A percentile compares a stretch with the other conserved stretches of the same genome.
Conservation (phyloP, 2,329 filamentous ascomycete species). For the Cladophialophora chaetospira region DNA sequence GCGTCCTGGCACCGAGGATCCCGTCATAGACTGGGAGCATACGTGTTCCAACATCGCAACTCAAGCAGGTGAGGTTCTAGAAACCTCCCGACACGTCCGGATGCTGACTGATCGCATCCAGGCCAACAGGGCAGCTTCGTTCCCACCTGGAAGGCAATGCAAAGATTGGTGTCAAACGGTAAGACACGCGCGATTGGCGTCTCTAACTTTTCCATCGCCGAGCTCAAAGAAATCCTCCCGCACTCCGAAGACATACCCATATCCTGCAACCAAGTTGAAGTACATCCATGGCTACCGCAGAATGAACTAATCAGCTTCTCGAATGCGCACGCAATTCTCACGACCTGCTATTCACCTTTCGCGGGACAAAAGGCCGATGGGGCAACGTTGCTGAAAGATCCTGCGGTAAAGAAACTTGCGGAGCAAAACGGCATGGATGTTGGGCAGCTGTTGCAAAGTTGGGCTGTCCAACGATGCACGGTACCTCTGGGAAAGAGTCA, state of each 20-base stretch:
- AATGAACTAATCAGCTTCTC: conserved; percentile 46
- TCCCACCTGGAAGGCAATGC: conserved; percentile 66
- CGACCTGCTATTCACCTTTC: conserved; percentile 48
- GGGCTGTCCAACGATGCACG: conserved; percentile 67
- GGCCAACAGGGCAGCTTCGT: conserved; percentile 33
- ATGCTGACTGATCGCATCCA: background rate
- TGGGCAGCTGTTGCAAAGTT: conserved; percentile 64
- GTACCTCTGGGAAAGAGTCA: conserved; percentile 71
- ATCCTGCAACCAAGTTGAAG: conserved; percentile 49
- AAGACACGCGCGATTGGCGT: conserved; percentile 72
- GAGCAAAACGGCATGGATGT: conserved; percentile 60
- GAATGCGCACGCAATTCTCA: conserved; percentile 44
- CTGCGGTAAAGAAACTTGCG: conserved; percentile 60
- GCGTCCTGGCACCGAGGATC: background rate
- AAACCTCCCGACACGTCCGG: too few relatives aligned
- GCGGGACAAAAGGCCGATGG: conserved; percentile 20
- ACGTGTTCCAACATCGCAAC: conserved; percentile 16
- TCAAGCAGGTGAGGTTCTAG: conserved; percentile 7
- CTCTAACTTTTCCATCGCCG: conserved; percentile 68
- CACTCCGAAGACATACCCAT: conserved; percentile 45
- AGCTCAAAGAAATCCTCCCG: conserved; percentile 50
- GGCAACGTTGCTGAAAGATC: conserved; percentile 48
- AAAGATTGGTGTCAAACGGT: conserved; percentile 60
- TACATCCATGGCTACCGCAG: conserved; percentile 53
- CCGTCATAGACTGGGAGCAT: conserved; percentile 18